Evolutionary conservation across 2,329 filamentous ascomycete genomes (phyloP), one percentile per base, ranked within the genome.

Genomic region (Phoma sp.): DNA sequence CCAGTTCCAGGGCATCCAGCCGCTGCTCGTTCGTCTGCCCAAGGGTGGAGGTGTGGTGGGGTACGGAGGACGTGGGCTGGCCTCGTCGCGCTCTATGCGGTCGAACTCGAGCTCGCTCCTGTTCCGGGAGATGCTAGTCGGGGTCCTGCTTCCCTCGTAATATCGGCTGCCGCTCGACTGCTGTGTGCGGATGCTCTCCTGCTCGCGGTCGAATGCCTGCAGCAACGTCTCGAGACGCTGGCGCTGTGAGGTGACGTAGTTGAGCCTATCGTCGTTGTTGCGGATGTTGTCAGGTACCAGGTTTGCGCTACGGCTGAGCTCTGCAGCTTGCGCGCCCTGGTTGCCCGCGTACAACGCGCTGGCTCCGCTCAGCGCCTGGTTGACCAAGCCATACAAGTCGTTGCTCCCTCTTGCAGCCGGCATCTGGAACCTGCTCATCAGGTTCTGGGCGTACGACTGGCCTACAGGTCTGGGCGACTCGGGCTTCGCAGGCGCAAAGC

Each of bases 21-120:
- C 76, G 50, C 68, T 68, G 60, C 74, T 73, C 21, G 68, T 65
- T 40, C 67, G 60, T 46, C 73, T 67, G 39, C 65, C 63, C 7
- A 71, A 54, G 6, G 65, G 57, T 9, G 71, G 71, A 17, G 72
- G 72, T 9, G 72, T 74, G 21, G 64, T 58, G 5, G 72, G 72
- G 56, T 74, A 74, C 6, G 71, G 71, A 10, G 71, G 78, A 65
- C 79, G 29, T 78, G 80, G 66, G 21, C 51, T 52, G 33, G 79
- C 83, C 70, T 93, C 89, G 31, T 88, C 74, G 27, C 70, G 86
- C 59, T 95, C 90, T 63, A 96, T 91, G 73, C 91, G 90, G 70
- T 96, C 92, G 70, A 97, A 97, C 65, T 96, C 94, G 19, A 85
- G 85, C 72, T 96, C 92, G 73, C 91, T 96, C 61, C 87, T 87